Conservation (phyloP, 352 stramenopile genomes). For the Globisporangium okanoganense region DNA sequence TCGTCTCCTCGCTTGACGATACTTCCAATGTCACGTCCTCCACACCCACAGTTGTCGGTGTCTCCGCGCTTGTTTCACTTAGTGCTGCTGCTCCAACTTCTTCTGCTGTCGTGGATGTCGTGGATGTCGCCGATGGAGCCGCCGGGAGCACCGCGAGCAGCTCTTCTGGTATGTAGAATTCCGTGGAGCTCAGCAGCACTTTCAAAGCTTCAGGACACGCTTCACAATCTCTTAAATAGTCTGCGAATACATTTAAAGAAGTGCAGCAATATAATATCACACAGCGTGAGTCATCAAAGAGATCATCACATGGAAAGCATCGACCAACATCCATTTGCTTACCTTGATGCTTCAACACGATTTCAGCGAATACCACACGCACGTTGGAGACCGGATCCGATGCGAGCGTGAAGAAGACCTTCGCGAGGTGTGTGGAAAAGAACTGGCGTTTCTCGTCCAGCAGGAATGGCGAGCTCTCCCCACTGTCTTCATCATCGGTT, state of each 20-base stretch:
- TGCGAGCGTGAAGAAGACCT: constrained; percentile 54
- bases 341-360: constrained; percentile 45
- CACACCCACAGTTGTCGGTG: not conserved
- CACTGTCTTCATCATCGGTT: not conserved
- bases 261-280: no score
- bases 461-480: not conserved
- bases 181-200: constrained; percentile 18
- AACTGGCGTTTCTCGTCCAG: constrained; percentile 22
- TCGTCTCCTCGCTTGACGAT: not conserved
- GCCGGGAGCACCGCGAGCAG: constrained; percentile 25
- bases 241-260: not conserved
- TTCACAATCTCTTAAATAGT: constrained; percentile 25
- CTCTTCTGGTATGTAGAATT: constrained; percentile 24
- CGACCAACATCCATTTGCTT: not conserved
- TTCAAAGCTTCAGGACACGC: constrained; percentile 27
- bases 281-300: no score
- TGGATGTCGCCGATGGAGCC: constrained; percentile 15
- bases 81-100: not conserved
- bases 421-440: constrained; percentile 45
- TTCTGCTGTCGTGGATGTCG: constrained; percentile 8
- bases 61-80: not conserved
- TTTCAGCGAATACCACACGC: constrained; percentile 52
- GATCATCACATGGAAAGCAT: no score
- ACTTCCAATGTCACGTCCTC: not conserved
- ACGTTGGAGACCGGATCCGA: constrained; percentile 73